Evolutionary conservation across 202 grass and related monocot genomes (phyloP).

Genomic region (Brachypodium distachyon): DNA sequence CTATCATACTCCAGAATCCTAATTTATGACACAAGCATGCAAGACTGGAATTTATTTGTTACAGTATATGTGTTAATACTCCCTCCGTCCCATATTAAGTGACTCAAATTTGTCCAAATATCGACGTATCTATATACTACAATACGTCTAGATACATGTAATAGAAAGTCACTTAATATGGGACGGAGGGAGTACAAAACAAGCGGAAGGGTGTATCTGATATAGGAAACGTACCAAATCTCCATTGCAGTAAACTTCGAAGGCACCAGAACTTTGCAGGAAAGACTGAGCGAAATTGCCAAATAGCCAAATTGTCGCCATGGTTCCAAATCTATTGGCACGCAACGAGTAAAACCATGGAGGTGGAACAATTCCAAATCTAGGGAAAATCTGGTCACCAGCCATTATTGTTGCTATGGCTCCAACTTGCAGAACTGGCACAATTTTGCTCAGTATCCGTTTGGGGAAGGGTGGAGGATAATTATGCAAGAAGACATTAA

Average conservation of each 20-base stretch:
- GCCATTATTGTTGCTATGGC: conserved; percentile 68
- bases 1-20: background rate
- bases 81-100: too few species aligned
- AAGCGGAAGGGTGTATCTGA: background rate
- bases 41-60: background rate
- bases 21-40: background rate
- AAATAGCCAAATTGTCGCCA: conserved; percentile 81
- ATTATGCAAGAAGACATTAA: conserved; percentile 79
- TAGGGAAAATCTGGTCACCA: conserved; percentile 93
- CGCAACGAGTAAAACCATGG: conserved; percentile 57
- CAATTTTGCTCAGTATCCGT: conserved; percentile 67
- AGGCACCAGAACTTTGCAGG: conserved; percentile 90
- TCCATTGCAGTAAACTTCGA: conserved; percentile 94
- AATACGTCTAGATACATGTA: too few species aligned
- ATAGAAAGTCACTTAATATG: too few species aligned
- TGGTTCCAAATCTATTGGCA: conserved; percentile 89
- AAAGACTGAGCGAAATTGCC: conserved; percentile 85
- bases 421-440: conserved; percentile 86
- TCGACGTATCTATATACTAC: too few species aligned
- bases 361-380: conserved; percentile 72
- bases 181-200: too few species aligned
- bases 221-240: conserved; percentile 55
- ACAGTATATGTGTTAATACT: too few species aligned
- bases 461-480: conserved; percentile 84
- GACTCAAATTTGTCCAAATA: too few species aligned